These are phyloP conservation scores for Scheffersomyces stambukii DNA, from an alignment of 1,139 yeast genomes.

Conservation along the genomic window DNA sequence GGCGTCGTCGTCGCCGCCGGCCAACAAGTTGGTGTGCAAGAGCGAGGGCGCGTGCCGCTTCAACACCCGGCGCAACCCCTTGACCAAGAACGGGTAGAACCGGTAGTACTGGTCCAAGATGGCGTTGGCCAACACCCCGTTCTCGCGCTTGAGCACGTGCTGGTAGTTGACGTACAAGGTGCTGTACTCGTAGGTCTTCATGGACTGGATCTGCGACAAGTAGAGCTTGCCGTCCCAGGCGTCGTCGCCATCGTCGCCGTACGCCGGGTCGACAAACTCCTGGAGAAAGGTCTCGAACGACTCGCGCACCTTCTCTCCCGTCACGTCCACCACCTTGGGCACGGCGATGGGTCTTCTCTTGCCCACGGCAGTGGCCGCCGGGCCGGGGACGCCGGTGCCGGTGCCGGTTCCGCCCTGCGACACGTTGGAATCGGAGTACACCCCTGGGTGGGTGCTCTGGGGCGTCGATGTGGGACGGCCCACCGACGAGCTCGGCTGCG, in stretches of 20 bases:
- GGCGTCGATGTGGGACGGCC: conserved; percentile 27
- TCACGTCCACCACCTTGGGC: conserved; percentile 83
- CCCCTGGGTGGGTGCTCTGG: too few relatives aligned
- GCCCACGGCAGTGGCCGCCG: conserved; percentile 21
- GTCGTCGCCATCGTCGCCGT: conserved; percentile 30
- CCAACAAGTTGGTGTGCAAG: conserved; percentile 45
- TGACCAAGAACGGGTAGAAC: conserved; percentile 78
- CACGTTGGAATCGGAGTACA: too few relatives aligned
- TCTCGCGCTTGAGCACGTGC: conserved; percentile 71
- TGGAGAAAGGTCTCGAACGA: conserved; percentile 84
- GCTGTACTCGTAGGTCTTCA: conserved; percentile 71
- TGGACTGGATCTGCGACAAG: conserved; percentile 74
- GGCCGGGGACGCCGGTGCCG: conserved; percentile 11
- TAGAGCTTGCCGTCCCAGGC: conserved; percentile 58
- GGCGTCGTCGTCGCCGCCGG: conserved; percentile 18
- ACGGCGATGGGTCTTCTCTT: conserved; percentile 60
- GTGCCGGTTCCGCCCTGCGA: too few relatives aligned
- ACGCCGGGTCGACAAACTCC: conserved; percentile 47
- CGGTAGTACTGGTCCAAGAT: conserved; percentile 88
- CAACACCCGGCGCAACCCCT: conserved; percentile 70
- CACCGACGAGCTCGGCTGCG: conserved; percentile 43
- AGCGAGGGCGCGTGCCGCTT: conserved; percentile 74
- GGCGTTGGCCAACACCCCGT: conserved; percentile 88
- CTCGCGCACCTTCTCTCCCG: conserved; percentile 92
- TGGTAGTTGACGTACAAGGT: conserved; percentile 84